These are phyloP conservation scores for Sistotremastrum suecicum DNA, from an alignment of 768 basidiomycete species.

Conservation along the genomic window DNA sequence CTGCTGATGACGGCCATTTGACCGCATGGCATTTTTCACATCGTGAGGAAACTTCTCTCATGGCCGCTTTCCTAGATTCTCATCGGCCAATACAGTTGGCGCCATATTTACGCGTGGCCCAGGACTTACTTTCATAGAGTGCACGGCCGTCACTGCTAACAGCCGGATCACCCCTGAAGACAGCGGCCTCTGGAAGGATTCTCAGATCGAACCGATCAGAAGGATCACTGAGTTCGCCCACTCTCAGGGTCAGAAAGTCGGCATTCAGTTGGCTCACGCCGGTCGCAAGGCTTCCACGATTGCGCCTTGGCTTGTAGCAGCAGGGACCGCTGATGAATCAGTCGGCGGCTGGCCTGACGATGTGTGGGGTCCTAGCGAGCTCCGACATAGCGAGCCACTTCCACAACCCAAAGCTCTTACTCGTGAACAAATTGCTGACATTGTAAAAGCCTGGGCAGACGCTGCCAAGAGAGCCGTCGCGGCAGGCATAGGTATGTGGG, in stretches of 20 bases:
- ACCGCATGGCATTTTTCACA: constrained; percentile 48
- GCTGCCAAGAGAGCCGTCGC: constrained; percentile 37
- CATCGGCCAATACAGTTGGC: constrained; percentile 23
- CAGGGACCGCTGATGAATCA: constrained; percentile 19
- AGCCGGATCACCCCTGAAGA: constrained; percentile 57
- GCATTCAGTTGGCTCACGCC: constrained; percentile 63
- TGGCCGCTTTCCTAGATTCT: too few relatives aligned
- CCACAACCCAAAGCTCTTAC: constrained; percentile 44
- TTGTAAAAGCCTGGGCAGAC: constrained; percentile 41
- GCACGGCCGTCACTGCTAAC: constrained; percentile 44
- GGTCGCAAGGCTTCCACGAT: constrained; percentile 60
- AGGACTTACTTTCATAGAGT: constrained; percentile 50
- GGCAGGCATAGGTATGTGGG: constrained; percentile 30
- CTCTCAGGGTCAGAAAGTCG: constrained; percentile 53
- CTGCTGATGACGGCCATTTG: constrained; percentile 34
- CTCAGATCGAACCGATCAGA: constrained; percentile 31
- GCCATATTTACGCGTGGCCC: constrained; percentile 40
- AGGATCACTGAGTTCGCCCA: constrained; percentile 59
- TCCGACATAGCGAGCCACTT: constrained; percentile 28
- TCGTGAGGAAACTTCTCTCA: constrained; percentile 5
- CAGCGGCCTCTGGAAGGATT: constrained; percentile 46
- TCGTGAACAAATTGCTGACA: constrained; percentile 36
- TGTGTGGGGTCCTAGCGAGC: constrained; percentile 43
- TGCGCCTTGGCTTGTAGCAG: constrained; percentile 43
- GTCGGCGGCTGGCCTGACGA: constrained; percentile 31